Conservation (phyloP, 2,329 filamentous ascomycete species). For the Lasiodiplodia citricola region DNA sequence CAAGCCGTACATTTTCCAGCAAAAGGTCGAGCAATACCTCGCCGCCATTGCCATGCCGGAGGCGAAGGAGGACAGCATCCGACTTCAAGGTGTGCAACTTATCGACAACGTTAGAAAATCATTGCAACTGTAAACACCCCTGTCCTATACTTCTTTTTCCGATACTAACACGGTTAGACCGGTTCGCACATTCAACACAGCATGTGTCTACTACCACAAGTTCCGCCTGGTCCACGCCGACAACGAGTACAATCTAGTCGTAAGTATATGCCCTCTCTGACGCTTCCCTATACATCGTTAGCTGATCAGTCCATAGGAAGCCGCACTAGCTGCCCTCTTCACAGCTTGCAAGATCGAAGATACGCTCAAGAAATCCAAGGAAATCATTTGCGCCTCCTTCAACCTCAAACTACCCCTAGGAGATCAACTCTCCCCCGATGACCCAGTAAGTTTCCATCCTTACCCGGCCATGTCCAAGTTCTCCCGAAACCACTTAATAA, state of each 20-base stretch:
- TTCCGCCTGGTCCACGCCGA: slow-evolving; percentile 88
- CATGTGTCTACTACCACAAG: slow-evolving; percentile 90
- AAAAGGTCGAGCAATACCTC: slow-evolving; percentile 76
- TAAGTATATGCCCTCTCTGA: slow-evolving; percentile 34
- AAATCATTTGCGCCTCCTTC: slow-evolving; percentile 89
- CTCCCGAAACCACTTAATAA: background rate
- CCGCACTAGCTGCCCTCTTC: slow-evolving; percentile 85
- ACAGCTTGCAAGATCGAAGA: slow-evolving; percentile 98
- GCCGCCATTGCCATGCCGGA: slow-evolving; percentile 72
- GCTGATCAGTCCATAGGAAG: slow-evolving; percentile 62
- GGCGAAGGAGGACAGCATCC: slow-evolving; percentile 77
- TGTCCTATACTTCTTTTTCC: slow-evolving; percentile 27
- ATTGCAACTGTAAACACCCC: slow-evolving; percentile 72
- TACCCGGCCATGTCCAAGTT: background rate
- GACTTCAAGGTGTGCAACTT: slow-evolving; percentile 85
- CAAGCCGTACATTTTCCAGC: slow-evolving; percentile 81
- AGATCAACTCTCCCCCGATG: slow-evolving; percentile 76
- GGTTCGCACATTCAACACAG: slow-evolving; percentile 89
- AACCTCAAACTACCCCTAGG: slow-evolving; percentile 76
- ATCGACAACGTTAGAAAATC: slow-evolving; percentile 83
- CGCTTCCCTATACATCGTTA: background rate
- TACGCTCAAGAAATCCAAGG: slow-evolving; percentile 93
- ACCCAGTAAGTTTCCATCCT: slow-evolving; percentile 64
- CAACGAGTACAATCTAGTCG: slow-evolving; percentile 77
- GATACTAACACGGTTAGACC: slow-evolving; percentile 61